Evolutionary conservation across 371 early-diverging fungal genomes (phyloP).

Genomic region (Mucor circinelloides): DNA sequence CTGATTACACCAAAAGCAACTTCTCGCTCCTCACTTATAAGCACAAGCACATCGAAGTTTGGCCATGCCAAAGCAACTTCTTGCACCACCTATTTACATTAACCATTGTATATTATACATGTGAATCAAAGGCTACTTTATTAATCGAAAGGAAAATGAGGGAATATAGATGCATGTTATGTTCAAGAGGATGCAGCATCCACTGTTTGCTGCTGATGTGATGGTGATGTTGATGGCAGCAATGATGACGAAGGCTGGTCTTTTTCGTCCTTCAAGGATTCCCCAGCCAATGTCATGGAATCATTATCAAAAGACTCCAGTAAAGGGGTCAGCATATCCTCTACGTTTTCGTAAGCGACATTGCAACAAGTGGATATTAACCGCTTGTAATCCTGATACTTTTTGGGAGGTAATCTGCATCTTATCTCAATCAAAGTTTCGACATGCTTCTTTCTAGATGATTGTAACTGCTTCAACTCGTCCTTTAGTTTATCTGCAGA

Average conservation of each 20-base stretch:
- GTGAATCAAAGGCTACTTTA: not conserved
- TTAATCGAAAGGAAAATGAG: not conserved
- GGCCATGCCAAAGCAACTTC: too few species aligned
- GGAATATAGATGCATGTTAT: not conserved
- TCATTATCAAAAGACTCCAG: conserved; percentile 30
- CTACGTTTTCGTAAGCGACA: conserved; percentile 52
- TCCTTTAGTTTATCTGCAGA: not conserved
- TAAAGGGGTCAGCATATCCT: conserved; percentile 42
- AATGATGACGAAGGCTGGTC: not conserved
- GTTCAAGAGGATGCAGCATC: not conserved
- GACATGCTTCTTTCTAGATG: conserved; percentile 17
- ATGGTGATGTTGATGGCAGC: not conserved
- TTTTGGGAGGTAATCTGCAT: conserved; percentile 34
- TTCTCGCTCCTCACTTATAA: too few species aligned
- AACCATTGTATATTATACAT: too few species aligned
- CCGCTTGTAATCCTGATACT: conserved; percentile 50
- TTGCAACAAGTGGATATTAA: conserved; percentile 52
- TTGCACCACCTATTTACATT: too few species aligned
- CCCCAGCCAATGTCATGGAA: not conserved
- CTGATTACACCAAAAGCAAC: too few species aligned
- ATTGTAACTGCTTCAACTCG: conserved; percentile 11
- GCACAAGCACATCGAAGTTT: too few species aligned
- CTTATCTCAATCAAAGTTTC: conserved; percentile 24
- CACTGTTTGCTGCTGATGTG: not conserved
- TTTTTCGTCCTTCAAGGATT: not conserved